Base-by-base conservation (phyloP, 1,284 basidiomycete genomes). In the Melampsora americana region DNA sequence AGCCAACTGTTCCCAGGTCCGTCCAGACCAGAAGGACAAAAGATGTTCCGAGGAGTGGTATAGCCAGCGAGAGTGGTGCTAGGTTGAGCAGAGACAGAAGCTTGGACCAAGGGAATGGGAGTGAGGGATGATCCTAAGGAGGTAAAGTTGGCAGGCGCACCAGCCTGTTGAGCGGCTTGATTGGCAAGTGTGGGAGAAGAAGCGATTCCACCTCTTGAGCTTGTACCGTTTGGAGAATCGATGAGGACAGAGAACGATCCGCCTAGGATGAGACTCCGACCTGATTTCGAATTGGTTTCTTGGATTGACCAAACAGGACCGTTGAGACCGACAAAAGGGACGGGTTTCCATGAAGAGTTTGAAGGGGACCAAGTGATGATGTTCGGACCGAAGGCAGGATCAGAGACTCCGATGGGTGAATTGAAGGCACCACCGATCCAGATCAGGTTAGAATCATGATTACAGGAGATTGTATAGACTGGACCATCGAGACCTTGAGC, bases 341-440 rank as follows among this genome's bases (percentile, higher is more conserved):
- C 86, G 46, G 44, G 61, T 39, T 59, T 46, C 48, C 59, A 71
- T 64, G 61, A 61, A 60, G 50, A 71, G 48, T 44, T 32, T 26
- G 69, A 32, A 18, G 89, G 84, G 7, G 88, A 86, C 92, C 92
- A 95, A 5, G 87, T 86, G 60, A 97, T 89, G 35, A 90, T 88
- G 28, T 88, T 87, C 9, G 83, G 83, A 16, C 86, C 86, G 9
- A 89, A 89, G 9, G 88, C 88, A 3, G 87, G 86, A 28, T 75
- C 65, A 7, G 67, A 53, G 46, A 79, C 56, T 35, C 81, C 78
- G 77, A 80, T 59, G 16, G 85, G 83, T n/a, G 82, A 79, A 32
- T 81, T 48, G 83, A 98, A 97, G 42, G 84, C 85, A 30, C 95
- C 95, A 35, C 93, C 93, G 26, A 87, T 90, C 90, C 95, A 95